Conservation (phyloP, 768 basidiomycete species). For the Psilocybe cyanescens region DNA sequence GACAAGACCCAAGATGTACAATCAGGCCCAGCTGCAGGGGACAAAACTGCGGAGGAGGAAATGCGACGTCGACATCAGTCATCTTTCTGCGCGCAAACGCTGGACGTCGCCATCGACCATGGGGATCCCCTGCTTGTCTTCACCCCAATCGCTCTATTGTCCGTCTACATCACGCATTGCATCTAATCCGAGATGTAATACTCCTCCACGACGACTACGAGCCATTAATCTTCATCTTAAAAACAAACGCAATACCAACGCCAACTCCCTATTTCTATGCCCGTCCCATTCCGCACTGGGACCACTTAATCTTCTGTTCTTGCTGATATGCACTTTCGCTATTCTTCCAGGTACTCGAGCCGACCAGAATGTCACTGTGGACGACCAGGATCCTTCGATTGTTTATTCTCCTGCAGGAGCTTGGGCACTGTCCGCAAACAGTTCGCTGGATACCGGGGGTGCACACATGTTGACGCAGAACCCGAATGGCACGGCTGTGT, state of each 20-base stretch:
- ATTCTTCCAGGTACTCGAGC: conserved; percentile 1
- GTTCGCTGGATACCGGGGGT: conserved; percentile 35
- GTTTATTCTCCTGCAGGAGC: conserved; percentile 32
- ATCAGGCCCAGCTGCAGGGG: not conserved
- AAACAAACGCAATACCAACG: no score
- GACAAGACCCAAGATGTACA: not conserved
- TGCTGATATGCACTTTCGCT: not conserved
- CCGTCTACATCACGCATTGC: no score
- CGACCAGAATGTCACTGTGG: conserved; percentile 34
- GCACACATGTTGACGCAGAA: conserved; percentile 34
- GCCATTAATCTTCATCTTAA: no score
- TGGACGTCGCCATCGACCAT: no score
- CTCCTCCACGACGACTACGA: no score
- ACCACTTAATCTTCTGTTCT: not conserved
- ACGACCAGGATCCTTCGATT: conserved; percentile 35
- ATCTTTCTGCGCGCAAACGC: no score
- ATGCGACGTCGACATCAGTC: no score
- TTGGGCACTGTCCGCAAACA: conserved; percentile 34
- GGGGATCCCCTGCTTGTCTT: no score
- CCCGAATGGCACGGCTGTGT: conserved; percentile 40
- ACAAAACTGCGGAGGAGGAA: not conserved
- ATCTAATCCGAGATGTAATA: no score
- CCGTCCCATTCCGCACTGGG: not conserved
- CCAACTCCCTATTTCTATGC: not conserved
- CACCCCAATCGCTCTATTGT: no score